Base-by-base conservation (phyloP, 768 basidiomycete species). In the Lyophyllum semitale region DNA sequence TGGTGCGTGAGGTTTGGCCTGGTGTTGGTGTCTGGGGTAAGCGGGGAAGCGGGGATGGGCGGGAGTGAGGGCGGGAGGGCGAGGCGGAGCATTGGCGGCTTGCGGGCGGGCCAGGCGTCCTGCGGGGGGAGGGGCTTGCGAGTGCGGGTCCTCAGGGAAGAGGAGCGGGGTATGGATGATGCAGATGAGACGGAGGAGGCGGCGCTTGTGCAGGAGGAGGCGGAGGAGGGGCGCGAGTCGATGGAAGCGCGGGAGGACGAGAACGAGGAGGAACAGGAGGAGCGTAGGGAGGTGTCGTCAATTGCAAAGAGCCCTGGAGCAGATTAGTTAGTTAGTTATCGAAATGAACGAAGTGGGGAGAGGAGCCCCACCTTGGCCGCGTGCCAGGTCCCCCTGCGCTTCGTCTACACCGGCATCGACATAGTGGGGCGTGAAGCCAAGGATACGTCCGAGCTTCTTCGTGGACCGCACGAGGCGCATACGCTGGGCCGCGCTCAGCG, bases 391-490 rank as follows among this genome's bases (percentile, higher is more conserved):
- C n/a, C n/a, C n/a, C n/a, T n/a, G n/a, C n/a, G n/a, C n/a, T n/a
- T n/a, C n/a, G 18, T 53, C 23, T 25, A 49, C 41, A 26, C 56
- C 41, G 32, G 51, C 61, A 23, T 87, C 84, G 11, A 82, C 58
- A 29, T 86, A 71, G 54, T 79, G 82, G n/a, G 85, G 86, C 15
- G 83, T 80, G 18, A 76, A 72, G 12, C 86, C 86, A 11, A 88
- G 70, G 11, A 88, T 67, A 42, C 81, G 78, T 20, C 79, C 78
- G 20, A 88, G 76, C 70, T 87, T 88, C 61, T 77, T 81, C 20
- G 83, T 79, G 23, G 80, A 78, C 26, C 84, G 82, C 27, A 84
- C 62, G 22, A 88, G 77, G 50, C 81, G 81, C 8, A 74, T 65
- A n/a, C 84, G 80, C 65, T 86, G 81, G 22, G 74, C 62, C 1